A percentile compares a stretch with the other conserved stretches of the same genome.
Conservation (phyloP, 768 basidiomycete species). For the Panaeolus cyanescens region DNA sequence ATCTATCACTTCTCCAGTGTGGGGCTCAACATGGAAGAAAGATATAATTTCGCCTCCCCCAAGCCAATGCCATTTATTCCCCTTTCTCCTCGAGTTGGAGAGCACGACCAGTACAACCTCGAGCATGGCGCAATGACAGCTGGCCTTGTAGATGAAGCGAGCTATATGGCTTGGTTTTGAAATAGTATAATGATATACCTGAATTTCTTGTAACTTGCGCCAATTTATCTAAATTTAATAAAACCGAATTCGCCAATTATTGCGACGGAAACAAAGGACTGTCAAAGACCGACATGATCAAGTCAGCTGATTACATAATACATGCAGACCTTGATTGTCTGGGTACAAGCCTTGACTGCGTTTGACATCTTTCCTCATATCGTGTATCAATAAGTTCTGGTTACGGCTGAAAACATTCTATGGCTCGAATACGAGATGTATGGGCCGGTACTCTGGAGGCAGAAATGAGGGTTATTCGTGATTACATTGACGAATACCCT, state of each 20-base stretch:
- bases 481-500: slow-evolving; percentile 86
- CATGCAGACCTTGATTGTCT: background rate
- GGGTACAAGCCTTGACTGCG: slow-evolving; percentile 1
- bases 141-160: slow-evolving; percentile 58
- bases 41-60: slow-evolving; percentile 35
- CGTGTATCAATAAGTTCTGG: background rate
- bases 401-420: slow-evolving; percentile 22
- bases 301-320: background rate
- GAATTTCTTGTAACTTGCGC: background rate
- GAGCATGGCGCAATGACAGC: slow-evolving; percentile 61
- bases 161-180: slow-evolving; percentile 74
- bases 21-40: slow-evolving; percentile 43
- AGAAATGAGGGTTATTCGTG: slow-evolving; percentile 89
- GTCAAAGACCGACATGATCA: too few relatives aligned
- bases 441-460: slow-evolving; percentile 92
- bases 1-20: slow-evolving; percentile 46
- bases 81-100: slow-evolving; percentile 50
- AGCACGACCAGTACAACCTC: slow-evolving; percentile 59
- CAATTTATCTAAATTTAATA: too few relatives aligned
- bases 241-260: background rate
- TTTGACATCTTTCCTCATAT: slow-evolving; percentile 7
- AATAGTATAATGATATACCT: background rate
- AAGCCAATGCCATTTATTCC: slow-evolving; percentile 47
- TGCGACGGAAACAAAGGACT: too few relatives aligned
- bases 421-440: slow-evolving; percentile 91